phyloP scores from a whole-genome alignment of 345 rosid genomes.

The Boechera retrofracta region DNA sequence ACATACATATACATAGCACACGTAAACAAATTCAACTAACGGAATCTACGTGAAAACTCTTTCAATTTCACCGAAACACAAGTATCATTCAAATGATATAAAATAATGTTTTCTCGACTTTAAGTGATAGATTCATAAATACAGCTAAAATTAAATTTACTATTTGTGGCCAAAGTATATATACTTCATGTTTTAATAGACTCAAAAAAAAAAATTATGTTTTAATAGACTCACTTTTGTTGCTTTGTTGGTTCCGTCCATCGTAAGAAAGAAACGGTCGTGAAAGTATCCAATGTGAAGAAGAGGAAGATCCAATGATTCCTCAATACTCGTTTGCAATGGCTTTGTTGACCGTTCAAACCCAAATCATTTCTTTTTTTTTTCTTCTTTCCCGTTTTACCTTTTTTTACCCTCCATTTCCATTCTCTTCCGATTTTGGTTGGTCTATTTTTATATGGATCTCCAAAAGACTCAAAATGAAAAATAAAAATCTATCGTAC shows the following conservation, averaged over 20 bases:
- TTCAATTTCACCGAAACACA: no score
- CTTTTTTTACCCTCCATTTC: conserved; percentile 6
- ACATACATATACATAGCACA: no score
- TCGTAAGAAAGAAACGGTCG: not conserved
- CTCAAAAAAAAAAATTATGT: no score
- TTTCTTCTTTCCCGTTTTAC: conserved; percentile 21
- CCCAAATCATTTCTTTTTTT: conserved; percentile 14
- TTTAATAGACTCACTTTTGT: not conserved
- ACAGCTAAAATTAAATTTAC: no score
- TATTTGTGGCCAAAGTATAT: not conserved
- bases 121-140: no score
- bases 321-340: conserved; percentile 18
- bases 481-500: not conserved
- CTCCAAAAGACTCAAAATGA: not conserved
- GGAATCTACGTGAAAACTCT: no score
- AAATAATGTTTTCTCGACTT: no score
- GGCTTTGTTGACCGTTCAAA: conserved; percentile 49
- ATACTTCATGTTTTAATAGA: not conserved
- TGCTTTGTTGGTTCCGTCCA: conserved; percentile 12
- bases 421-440: not conserved
- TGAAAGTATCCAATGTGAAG: conserved; percentile 42
- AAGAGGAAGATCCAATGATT: conserved; percentile 29
- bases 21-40: no score
- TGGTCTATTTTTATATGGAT: conserved; percentile 12
- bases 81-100: no score